A percentile compares a stretch with the other conserved stretches of the same genome.
Evolutionary conservation across 2,329 filamentous ascomycete genomes (phyloP).

Genomic region (Westerdykella aurantiaca): DNA sequence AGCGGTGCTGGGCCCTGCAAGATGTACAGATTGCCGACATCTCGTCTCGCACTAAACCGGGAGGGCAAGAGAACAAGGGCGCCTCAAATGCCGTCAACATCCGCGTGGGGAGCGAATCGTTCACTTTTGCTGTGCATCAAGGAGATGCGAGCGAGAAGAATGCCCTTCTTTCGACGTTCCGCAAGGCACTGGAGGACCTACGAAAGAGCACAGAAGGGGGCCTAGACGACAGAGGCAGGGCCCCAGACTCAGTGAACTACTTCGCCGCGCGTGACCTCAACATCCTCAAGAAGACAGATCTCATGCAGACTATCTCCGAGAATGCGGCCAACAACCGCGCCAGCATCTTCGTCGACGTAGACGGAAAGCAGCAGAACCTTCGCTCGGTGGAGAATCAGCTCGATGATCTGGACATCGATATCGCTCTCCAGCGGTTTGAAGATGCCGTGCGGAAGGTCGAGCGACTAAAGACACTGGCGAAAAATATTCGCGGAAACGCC

Average conservation of each 20-base stretch:
- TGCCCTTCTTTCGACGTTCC: conserved; percentile 76
- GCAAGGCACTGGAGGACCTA: conserved; percentile 87
- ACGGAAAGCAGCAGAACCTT: conserved; percentile 92
- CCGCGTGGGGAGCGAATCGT: conserved; percentile 81
- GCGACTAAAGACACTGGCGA: conserved; percentile 72
- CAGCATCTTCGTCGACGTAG: conserved; percentile 83
- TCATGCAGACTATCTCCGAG: conserved; percentile 67
- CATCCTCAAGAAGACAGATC: conserved; percentile 69
- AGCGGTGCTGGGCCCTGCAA: conserved; percentile 87
- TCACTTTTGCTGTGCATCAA: conserved; percentile 89
- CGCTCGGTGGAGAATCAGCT: conserved; percentile 94
- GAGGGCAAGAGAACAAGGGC: conserved; percentile 49
- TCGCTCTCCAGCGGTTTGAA: conserved; percentile 85
- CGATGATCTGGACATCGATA: conserved; percentile 92
- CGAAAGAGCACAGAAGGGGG: conserved; percentile 80
- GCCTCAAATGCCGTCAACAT: conserved; percentile 86
- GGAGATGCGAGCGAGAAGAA: conserved; percentile 72
- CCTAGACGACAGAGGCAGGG: conserved; percentile 78
- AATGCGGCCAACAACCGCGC: conserved; percentile 63
- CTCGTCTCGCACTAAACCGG: conserved; percentile 44
- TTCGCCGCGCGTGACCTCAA: conserved; percentile 73
- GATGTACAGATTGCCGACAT: conserved; percentile 93
- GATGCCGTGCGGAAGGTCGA: conserved; percentile 78
- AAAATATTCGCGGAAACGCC: conserved; percentile 74
- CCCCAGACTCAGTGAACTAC: conserved; percentile 79